phyloP scores from a whole-genome alignment of 257 asterid genomes.

The Solanum clarkiae region DNA sequence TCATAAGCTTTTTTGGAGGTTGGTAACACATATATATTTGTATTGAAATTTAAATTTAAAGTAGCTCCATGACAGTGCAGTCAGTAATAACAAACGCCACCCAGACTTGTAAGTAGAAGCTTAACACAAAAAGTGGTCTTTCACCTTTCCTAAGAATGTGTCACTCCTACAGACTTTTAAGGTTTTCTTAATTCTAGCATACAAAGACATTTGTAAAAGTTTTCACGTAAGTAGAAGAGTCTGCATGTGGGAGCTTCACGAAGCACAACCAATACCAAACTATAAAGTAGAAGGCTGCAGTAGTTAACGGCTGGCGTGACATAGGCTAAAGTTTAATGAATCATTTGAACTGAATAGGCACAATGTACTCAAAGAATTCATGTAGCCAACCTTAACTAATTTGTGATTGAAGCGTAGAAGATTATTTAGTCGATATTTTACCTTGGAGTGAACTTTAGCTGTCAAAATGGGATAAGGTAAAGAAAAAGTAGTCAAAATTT shows the following conservation, averaged over 20 bases:
- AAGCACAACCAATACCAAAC: neutral
- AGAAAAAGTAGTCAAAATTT: neutral
- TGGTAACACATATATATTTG: neutral
- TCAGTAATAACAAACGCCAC: neutral
- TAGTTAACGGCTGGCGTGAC: neutral
- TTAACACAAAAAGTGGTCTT: neutral
- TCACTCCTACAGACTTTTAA: neutral
- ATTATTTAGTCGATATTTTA: neutral
- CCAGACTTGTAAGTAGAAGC: neutral
- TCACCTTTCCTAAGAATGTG: neutral
- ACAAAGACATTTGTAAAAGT: neutral
- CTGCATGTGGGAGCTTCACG: neutral
- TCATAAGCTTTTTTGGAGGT: neutral
- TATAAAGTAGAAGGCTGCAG: neutral
- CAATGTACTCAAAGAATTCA: neutral
- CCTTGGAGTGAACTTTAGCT: neutral
- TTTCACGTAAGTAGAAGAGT: neutral
- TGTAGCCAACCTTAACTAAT: neutral
- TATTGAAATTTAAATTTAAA: neutral
- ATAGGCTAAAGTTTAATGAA: neutral
- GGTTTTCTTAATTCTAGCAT: neutral
- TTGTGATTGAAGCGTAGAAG: neutral
- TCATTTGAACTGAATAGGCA: neutral
- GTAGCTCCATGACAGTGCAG: neutral
- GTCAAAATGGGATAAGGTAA: neutral